A percentile compares a stretch with the other conserved stretches of the same genome.
Evolutionary conservation across 768 basidiomycete species (phyloP).

Genomic region (Cystobasidium tubakii): DNA sequence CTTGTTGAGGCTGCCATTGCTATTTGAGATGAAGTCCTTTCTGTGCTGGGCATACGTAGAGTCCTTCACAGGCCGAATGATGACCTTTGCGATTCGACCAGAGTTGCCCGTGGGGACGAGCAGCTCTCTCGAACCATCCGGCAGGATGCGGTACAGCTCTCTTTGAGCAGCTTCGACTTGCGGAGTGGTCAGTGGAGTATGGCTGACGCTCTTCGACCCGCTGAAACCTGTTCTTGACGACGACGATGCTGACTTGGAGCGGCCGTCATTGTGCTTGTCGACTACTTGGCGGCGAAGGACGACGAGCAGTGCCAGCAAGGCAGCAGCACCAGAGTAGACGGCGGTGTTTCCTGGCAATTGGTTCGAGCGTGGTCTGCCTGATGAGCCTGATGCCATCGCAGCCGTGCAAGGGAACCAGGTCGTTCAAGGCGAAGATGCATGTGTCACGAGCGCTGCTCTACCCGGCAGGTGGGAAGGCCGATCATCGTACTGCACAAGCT

Average conservation of each 20-base stretch:
- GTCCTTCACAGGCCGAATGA: constrained; percentile 42
- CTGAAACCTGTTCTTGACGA: background rate
- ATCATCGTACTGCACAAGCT: background rate
- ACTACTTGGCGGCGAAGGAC: background rate
- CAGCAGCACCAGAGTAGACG: constrained; percentile 5
- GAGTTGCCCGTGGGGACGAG: constrained; percentile 41
- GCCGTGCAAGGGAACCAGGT: background rate
- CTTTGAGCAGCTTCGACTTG: constrained; percentile 41
- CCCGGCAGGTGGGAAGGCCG: background rate
- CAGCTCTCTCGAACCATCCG: constrained; percentile 41
- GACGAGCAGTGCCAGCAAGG: constrained; percentile 20
- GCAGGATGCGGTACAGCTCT: constrained; percentile 41
- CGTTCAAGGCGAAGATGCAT: background rate
- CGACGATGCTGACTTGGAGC: background rate
- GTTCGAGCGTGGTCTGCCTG: background rate
- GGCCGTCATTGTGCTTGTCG: background rate
- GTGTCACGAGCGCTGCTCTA: background rate
- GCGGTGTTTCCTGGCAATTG: background rate
- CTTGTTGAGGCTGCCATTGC: constrained; percentile 1
- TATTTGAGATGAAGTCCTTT: constrained; percentile 35
- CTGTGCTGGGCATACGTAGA: constrained; percentile 43
- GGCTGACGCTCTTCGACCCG: background rate
- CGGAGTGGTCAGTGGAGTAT: constrained; percentile 39
- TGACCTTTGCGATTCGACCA: constrained; percentile 40
- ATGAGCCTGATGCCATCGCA: background rate